Evolutionary conservation across 2,329 filamentous ascomycete species (phyloP).

Genomic region (Chaetomiaceae sp.): DNA sequence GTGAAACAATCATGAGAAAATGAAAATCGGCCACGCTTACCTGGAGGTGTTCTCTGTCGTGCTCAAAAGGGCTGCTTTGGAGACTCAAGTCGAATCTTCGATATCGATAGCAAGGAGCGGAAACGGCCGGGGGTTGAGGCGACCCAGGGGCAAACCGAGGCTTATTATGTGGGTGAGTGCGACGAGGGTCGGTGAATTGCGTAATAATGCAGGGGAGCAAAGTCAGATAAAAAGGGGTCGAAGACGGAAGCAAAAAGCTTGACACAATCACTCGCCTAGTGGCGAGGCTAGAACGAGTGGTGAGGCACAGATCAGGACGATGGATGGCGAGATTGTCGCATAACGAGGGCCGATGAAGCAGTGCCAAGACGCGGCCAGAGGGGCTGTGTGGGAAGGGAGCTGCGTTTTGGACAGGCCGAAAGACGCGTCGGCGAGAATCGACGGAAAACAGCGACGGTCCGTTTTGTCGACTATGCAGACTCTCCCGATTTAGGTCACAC

Average conservation of each 20-base stretch:
- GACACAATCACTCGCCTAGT: background rate
- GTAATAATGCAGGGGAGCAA: background rate
- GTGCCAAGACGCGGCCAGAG: constrained; percentile 24
- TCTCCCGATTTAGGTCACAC: too few relatives aligned
- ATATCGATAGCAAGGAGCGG: background rate
- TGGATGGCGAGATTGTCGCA: constrained; percentile 18
- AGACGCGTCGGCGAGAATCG: too few relatives aligned
- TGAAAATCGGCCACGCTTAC: background rate
- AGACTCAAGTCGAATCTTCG: too few relatives aligned
- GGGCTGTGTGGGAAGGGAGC: too few relatives aligned
- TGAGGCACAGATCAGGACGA: background rate
- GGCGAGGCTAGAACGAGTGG: background rate
- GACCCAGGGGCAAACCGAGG: background rate
- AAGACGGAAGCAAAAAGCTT: background rate
- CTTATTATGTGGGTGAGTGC: background rate
- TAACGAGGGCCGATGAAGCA: constrained; percentile 22
- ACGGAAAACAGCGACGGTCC: too few relatives aligned
- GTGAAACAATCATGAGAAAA: background rate
- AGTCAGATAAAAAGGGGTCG: background rate
- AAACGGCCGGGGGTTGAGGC: background rate
- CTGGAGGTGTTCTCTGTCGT: too few relatives aligned
- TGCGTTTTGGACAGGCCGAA: too few relatives aligned
- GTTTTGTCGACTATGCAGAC: too few relatives aligned
- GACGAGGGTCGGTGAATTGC: background rate
- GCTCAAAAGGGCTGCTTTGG: too few relatives aligned